Conservation (phyloP, 176 grass and related monocot genomes). For the Carex cristatella region DNA sequence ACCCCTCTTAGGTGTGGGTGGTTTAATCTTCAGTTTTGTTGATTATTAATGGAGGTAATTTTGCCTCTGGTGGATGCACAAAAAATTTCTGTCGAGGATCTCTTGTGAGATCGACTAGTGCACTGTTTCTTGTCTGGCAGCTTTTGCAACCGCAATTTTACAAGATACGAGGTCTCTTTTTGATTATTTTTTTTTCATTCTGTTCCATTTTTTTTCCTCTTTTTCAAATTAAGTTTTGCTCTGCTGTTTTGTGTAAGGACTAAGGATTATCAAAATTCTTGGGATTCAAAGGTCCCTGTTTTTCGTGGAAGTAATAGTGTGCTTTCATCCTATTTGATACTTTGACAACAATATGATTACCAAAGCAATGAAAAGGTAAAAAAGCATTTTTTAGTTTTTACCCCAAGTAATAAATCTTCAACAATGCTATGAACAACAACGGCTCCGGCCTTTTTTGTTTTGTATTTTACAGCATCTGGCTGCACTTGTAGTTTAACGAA, state of each 20-base stretch:
- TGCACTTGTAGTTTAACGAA: background rate
- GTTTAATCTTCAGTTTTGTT: slow-evolving; percentile 14
- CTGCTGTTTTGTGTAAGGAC: background rate
- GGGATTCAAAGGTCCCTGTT: background rate
- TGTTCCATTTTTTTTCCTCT: background rate
- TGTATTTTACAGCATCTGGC: too few relatives aligned
- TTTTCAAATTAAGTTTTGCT: background rate
- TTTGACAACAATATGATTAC: background rate
- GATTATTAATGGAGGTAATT: slow-evolving; percentile 22
- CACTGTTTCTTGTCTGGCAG: background rate
- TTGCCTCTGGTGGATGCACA: background rate
- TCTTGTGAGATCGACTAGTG: background rate
- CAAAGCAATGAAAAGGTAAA: background rate
- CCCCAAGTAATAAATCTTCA: background rate
- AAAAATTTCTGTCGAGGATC: background rate
- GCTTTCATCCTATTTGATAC: background rate
- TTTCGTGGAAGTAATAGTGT: background rate
- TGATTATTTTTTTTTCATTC: background rate
- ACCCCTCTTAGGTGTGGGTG: slow-evolving; percentile 9
- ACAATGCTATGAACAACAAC: background rate
- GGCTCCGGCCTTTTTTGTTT: too few relatives aligned
- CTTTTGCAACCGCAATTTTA: slow-evolving; percentile 12
- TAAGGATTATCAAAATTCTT: background rate
- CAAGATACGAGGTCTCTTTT: background rate
- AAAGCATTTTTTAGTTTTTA: background rate